Evolutionary conservation across 257 asterid species (phyloP).

Genomic region (Capsicum rhomboideum): DNA sequence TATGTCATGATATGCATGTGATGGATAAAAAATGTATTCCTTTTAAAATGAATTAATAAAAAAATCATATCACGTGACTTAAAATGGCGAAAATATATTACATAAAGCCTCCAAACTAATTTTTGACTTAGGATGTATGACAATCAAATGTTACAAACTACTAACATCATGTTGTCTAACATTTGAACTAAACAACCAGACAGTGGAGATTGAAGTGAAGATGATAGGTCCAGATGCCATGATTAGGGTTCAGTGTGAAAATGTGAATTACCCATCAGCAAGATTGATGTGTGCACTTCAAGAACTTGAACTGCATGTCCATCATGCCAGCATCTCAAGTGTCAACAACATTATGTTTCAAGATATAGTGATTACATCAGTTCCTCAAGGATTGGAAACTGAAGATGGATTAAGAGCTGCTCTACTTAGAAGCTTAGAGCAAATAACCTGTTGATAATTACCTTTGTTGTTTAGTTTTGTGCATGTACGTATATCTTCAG

Average conservation of each 20-base stretch:
- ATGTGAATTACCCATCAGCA: slow-evolving; percentile 37
- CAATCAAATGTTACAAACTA: not conserved
- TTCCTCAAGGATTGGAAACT: slow-evolving; percentile 31
- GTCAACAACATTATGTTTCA: slow-evolving; percentile 63
- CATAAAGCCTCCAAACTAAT: no score
- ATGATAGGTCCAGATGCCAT: slow-evolving; percentile 60
- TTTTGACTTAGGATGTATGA: no score
- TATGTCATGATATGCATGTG: no score
- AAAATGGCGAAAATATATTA: no score
- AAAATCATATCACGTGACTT: no score
- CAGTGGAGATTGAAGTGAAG: slow-evolving; percentile 49
- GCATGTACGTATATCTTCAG: not conserved
- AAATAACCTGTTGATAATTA: not conserved
- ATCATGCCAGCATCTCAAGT: slow-evolving; percentile 72
- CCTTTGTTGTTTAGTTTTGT: no score
- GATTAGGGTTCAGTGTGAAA: slow-evolving; percentile 66
- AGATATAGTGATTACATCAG: slow-evolving; percentile 47
- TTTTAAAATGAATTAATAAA: no score
- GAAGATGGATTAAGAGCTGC: slow-evolving; percentile 40
- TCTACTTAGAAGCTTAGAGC: slow-evolving; percentile 28
- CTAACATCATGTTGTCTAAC: not conserved
- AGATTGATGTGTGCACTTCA: slow-evolving; percentile 51
- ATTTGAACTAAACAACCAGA: not conserved
- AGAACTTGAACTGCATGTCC: slow-evolving; percentile 50
- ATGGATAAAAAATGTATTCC: no score